Conservation (phyloP, 2,329 filamentous ascomycete genomes). For the Colletotrichum melonis region DNA sequence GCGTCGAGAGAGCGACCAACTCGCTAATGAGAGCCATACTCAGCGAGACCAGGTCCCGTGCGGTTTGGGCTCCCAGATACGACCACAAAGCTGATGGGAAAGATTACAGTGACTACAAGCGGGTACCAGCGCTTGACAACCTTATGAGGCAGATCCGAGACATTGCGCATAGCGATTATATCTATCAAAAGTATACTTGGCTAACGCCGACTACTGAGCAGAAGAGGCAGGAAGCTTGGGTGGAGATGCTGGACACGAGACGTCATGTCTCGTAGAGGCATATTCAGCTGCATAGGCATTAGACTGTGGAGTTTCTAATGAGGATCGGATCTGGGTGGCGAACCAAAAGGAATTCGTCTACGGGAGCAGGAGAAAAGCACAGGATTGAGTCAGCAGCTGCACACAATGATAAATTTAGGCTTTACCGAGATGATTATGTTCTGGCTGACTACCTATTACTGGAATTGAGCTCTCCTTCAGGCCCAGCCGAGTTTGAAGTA, state of each 20-base stretch:
- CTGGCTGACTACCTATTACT: not conserved
- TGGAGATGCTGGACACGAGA: not conserved
- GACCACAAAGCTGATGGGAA: not conserved
- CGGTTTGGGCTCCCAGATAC: conserved; percentile 13
- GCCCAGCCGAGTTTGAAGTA: not conserved
- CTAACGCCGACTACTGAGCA: not conserved
- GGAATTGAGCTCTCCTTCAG: not conserved
- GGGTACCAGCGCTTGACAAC: conserved; percentile 22
- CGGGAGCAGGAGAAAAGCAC: not conserved
- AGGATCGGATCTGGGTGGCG: too few relatives aligned
- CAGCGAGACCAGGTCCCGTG: conserved; percentile 11
- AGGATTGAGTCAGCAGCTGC: not conserved
- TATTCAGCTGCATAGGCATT: too few relatives aligned
- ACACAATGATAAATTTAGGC: not conserved
- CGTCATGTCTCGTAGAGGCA: not conserved
- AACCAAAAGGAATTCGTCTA: not conserved
- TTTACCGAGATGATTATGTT: not conserved
- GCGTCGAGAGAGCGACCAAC: conserved; percentile 10
- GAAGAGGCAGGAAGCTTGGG: not conserved
- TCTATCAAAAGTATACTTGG: not conserved
- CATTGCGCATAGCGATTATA: not conserved
- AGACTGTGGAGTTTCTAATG: too few relatives aligned
- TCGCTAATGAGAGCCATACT: conserved; percentile 12
- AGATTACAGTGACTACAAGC: not conserved
- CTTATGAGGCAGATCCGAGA: conserved; percentile 3